These are phyloP conservation scores for Monosporascus sp. DNA, from an alignment of 2,329 filamentous ascomycete genomes.

Conservation along the genomic window DNA sequence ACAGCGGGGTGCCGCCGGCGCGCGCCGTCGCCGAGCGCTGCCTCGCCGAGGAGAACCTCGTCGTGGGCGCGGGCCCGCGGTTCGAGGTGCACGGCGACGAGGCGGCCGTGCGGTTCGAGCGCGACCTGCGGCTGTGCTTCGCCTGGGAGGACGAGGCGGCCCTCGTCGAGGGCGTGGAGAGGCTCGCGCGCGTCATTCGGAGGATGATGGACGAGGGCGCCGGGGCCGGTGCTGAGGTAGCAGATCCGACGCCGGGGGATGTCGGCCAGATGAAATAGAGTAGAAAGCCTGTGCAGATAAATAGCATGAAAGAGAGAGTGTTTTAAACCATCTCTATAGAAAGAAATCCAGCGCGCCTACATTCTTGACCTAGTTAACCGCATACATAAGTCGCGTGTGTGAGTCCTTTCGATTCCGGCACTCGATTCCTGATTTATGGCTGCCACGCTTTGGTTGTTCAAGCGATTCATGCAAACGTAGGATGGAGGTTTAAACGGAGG, in stretches of 20 bases:
- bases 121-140: slow-evolving; percentile 62
- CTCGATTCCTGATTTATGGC: too few species aligned
- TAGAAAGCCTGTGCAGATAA: not conserved
- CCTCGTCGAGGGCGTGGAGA: slow-evolving; percentile 61
- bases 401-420: too few species aligned
- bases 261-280: not conserved
- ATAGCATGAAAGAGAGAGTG: not conserved
- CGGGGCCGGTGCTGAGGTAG: not conserved
- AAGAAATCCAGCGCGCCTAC: too few species aligned
- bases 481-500: too few species aligned
- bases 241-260: not conserved
- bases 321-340: not conserved
- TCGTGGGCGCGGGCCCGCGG: slow-evolving; percentile 61
- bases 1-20: slow-evolving; percentile 37
- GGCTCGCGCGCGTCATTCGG: slow-evolving; percentile 46
- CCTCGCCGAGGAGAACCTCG: slow-evolving; percentile 57
- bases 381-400: too few species aligned
- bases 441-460: too few species aligned
- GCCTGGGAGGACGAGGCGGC: slow-evolving; percentile 64
- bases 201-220: not conserved
- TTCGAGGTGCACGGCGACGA: slow-evolving; percentile 63
- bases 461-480: too few species aligned
- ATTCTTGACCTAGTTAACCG: too few species aligned
- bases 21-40: slow-evolving; percentile 52
- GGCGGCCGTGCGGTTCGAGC: slow-evolving; percentile 47